Base-by-base conservation (phyloP, 2,329 filamentous ascomycete species). In the Penicillium decumbens region DNA sequence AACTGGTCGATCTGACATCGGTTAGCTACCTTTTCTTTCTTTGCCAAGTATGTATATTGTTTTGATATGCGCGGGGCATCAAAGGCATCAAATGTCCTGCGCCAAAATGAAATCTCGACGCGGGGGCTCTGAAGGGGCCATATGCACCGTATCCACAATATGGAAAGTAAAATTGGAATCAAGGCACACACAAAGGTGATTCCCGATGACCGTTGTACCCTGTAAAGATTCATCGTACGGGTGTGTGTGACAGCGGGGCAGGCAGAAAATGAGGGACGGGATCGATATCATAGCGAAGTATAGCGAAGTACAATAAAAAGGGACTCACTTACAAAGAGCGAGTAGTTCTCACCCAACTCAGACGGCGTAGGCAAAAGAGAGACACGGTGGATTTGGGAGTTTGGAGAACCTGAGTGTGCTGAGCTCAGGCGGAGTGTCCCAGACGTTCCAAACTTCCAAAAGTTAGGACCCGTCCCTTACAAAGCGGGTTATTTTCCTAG, bases 321-420 rank as follows among this genome's bases (percentile, higher is more conserved):
- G 38, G 33, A 41, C 41, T 24, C 41, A 69, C 67, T 69, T 54
- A 69, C 67, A 58, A 51, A 33, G 49, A 60, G 57, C 49, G 59
- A 63, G 55, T 48, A 55, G 51, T 41, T 49, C 40, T 56, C 55
- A 62, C 61, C 60, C 59, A 53, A 58, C 48, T 59, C 59, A 67
- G 55, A 59, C 62, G 52, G 56, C 47, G 56, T 46, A 55, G 39
- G 29, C 49, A 48, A 47, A 60, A 52, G 27, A 54, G 60, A 62
- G 57, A 62, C 67, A 69, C 66, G 57, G 49, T 66, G 65, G 49
- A 50, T 53, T 52, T 35, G 29, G 45, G 28, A 29, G 30, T 46
- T 40, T 54, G 43, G 42, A 50, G 33, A 37, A 37, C 15, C 33
- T 38, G 44, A 42, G 51, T 52, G 53, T 50, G 57, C 49, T 57